phyloP scores from a whole-genome alignment of 2,329 filamentous ascomycete species.

The Camillea tinctor region DNA sequence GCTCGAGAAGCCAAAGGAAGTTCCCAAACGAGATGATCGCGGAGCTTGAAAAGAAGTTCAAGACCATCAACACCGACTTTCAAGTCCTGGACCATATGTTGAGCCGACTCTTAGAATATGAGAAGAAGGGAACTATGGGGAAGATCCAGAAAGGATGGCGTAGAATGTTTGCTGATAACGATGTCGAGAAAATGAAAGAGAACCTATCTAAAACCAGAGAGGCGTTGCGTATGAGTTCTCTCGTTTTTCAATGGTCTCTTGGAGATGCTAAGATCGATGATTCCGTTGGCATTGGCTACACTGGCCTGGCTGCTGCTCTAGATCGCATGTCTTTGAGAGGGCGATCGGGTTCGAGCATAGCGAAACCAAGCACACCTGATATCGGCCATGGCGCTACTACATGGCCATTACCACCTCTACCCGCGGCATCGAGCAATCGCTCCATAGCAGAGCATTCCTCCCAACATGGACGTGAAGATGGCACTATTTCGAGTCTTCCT shows the following conservation, averaged over 20 bases:
- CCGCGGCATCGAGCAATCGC: background rate
- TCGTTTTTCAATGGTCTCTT: constrained; percentile 65
- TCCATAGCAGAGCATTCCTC: background rate
- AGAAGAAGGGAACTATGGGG: constrained; percentile 59
- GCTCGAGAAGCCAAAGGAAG: constrained; percentile 46
- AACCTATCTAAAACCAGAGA: constrained; percentile 59
- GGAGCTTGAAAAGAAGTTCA: constrained; percentile 64
- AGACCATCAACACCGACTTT: constrained; percentile 60
- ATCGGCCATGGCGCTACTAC: background rate
- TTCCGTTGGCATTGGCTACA: constrained; percentile 64
- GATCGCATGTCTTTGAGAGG: constrained; percentile 44
- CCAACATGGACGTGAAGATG: background rate
- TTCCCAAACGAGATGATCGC: constrained; percentile 59
- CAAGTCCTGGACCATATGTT: constrained; percentile 63
- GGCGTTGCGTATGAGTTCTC: constrained; percentile 60
- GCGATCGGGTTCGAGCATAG: constrained; percentile 29
- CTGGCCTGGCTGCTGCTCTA: constrained; percentile 63
- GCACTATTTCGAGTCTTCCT: background rate
- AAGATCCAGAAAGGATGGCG: constrained; percentile 61
- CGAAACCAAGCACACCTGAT: background rate
- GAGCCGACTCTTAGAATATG: constrained; percentile 58
- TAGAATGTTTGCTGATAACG: constrained; percentile 61
- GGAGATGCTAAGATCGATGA: constrained; percentile 58
- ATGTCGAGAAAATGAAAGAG: constrained; percentile 58
- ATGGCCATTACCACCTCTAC: background rate